These are phyloP conservation scores for Penicillium glabrum DNA, from an alignment of 2,329 filamentous ascomycete genomes.

Conservation along the genomic window DNA sequence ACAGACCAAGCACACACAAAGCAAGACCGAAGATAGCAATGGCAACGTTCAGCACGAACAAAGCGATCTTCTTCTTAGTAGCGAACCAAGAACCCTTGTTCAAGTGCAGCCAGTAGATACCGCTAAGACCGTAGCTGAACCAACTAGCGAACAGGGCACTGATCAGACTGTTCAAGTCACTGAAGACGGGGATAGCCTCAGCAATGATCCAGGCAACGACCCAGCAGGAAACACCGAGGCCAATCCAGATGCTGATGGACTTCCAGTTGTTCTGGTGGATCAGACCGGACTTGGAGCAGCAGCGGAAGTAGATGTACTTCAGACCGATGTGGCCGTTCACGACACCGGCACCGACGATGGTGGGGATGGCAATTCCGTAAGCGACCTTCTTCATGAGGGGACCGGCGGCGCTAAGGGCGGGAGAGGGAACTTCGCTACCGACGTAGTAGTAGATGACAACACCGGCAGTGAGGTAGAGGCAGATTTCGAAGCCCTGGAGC, in stretches of 20 bases:
- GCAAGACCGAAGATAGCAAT: conserved; percentile 36
- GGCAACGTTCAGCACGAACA: conserved; percentile 46
- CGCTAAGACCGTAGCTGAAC: conserved; percentile 42
- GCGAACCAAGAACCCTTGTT: conserved; percentile 45
- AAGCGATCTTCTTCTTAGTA: conserved; percentile 44
- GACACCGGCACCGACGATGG: conserved; percentile 69
- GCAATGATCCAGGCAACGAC: conserved; percentile 65
- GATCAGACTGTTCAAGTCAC: conserved; percentile 63
- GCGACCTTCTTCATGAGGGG: conserved; percentile 61
- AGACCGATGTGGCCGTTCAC: conserved; percentile 67
- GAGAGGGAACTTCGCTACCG: conserved; percentile 61
- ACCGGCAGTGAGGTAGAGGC: conserved; percentile 64
- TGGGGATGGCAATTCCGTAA: conserved; percentile 67
- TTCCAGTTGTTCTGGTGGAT: conserved; percentile 50
- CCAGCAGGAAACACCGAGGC: conserved; percentile 59
- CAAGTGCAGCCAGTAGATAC: conserved; percentile 51
- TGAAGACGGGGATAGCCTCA: conserved; percentile 69
- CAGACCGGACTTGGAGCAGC: conserved; percentile 60
- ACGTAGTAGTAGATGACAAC: conserved; percentile 68
- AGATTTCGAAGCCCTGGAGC: conserved; percentile 60
- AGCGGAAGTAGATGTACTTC: conserved; percentile 65
- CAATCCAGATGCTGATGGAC: conserved; percentile 60
- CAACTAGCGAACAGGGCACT: conserved; percentile 26
- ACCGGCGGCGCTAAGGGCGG: conserved; percentile 64
- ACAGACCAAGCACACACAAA: conserved; percentile 25